phyloP scores from a whole-genome alignment of 192 early-diverging fungal species.

The Lobosporangium transversale region DNA sequence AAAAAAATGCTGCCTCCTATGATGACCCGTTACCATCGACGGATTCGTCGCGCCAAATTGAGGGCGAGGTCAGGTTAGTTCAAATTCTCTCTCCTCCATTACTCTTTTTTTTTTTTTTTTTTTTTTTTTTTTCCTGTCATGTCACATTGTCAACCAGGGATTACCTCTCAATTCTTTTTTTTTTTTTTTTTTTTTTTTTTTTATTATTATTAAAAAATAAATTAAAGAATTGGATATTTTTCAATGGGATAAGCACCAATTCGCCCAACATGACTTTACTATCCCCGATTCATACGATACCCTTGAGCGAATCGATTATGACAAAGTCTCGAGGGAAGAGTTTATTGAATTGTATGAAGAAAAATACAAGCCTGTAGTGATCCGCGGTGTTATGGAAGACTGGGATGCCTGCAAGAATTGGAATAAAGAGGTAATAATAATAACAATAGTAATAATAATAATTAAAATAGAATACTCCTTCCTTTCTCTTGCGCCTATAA shows the following conservation, averaged over 20 bases:
- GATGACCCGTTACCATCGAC: slow-evolving; percentile 50
- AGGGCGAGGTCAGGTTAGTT: slow-evolving; percentile 60
- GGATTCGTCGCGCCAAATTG: slow-evolving; percentile 57
- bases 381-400: slow-evolving; percentile 60
- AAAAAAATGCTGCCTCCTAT: slow-evolving; percentile 35
- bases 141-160: not conserved
- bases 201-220: not conserved
- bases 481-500: not conserved
- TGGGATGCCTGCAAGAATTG: slow-evolving; percentile 70
- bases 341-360: slow-evolving; percentile 69
- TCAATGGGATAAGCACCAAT: slow-evolving; percentile 66
- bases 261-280: slow-evolving; percentile 60
- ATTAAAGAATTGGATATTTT: slow-evolving; percentile 69
- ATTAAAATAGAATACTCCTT: too few species aligned
- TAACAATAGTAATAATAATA: too few species aligned
- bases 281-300: slow-evolving; percentile 59
- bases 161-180: too few species aligned
- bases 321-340: slow-evolving; percentile 61
- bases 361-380: slow-evolving; percentile 67
- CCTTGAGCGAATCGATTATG: slow-evolving; percentile 64
- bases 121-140: not conserved
- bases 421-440: slow-evolving; percentile 63
- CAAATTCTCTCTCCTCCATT: too few species aligned
- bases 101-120: too few species aligned
- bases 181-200: not conserved